Conservation (phyloP, 2,329 filamentous ascomycete species). For the Claviceps digitariae region DNA sequence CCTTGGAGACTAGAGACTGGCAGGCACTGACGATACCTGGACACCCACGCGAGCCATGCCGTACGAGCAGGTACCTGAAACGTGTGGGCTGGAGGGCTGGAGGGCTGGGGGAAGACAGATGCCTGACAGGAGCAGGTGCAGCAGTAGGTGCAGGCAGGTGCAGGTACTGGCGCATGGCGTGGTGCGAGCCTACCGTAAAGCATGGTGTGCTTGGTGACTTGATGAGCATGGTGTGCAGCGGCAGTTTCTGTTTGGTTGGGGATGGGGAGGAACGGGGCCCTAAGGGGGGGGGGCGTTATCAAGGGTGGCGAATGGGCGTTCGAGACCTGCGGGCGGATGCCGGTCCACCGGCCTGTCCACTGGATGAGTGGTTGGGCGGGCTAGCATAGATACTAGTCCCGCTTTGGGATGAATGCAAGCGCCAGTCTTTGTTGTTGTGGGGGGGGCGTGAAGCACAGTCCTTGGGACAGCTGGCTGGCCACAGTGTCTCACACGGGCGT, state of each 20-base stretch:
- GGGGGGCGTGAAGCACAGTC: slow-evolving; percentile 6
- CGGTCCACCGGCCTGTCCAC: slow-evolving; percentile 16
- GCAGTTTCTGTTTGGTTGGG: slow-evolving; percentile 19
- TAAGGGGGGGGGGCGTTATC: slow-evolving; percentile 1
- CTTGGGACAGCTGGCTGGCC: neutral
- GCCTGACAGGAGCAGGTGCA: slow-evolving; percentile 8
- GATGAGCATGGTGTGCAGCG: slow-evolving; percentile 2
- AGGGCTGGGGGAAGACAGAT: slow-evolving; percentile 8
- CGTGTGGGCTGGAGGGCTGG: neutral
- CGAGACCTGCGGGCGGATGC: slow-evolving; percentile 1
- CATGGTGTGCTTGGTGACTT: too few relatives aligned
- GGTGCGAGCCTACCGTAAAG: neutral
- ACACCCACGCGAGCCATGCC: neutral
- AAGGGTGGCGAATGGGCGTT: slow-evolving; percentile 18
- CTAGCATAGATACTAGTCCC: slow-evolving; percentile 9
- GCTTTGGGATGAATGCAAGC: neutral
- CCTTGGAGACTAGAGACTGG: too few relatives aligned
- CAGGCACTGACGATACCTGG: neutral
- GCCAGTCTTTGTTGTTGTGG: slow-evolving; percentile 17
- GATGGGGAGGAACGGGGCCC: slow-evolving; percentile 6
- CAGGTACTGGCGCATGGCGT: neutral
- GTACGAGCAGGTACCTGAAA: neutral
- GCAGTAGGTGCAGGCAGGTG: neutral
- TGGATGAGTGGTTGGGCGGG: slow-evolving; percentile 18
- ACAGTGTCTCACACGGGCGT: slow-evolving; percentile 1